Evolutionary conservation across 1,284 basidiomycete species (phyloP), one percentile per base, ranked within the genome.

Genomic region (Sporisorium scitamineum): DNA sequence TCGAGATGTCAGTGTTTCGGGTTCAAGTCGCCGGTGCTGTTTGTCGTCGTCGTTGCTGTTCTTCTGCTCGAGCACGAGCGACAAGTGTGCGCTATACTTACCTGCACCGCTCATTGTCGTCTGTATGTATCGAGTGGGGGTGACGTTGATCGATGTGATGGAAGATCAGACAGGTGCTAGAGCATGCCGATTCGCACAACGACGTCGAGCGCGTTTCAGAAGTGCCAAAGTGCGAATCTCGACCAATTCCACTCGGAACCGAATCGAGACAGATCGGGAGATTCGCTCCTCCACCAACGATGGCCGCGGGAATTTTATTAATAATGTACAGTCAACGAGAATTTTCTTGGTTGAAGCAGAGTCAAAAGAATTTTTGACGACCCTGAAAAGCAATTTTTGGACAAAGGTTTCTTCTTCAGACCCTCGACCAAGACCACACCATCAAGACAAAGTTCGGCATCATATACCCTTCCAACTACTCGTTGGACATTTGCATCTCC

Each of bases 71-170:
- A 0, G n/a, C 7, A 26, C 5, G 6, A 45, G 20, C 34, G 3
- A 2, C 11, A 0, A 10, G 1, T 1, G 22, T 20, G 22, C 4
- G 14, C 16, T 13, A 2, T 27, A 66, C 70, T 51, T 57, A 72
- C 70, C 70, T 66, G 70, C 70, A 72, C 70, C 70, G 60, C 70
- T 72, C 70, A 72, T 72, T 45, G 34, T 72, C 34, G 47, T 20
- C 32, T 67, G 44, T 64, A 37, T 62, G 29, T 41, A 51, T 39
- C 27, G 48, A 29, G 54, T 18, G 48, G 20, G 31, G 8, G 5
- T 37, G 59, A 59, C 41, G 55, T 61, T 59, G 70, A 63, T 63
- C 59, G 48, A 59, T 50, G 60, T 63, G 55, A 59, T 55, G 47
- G 45, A 29, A 50, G 45, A 41, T 47, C 32, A 18, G 42, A 48